phyloP scores from a whole-genome alignment of 2,329 filamentous ascomycete genomes.

The Bipolaris sorokiniana region DNA sequence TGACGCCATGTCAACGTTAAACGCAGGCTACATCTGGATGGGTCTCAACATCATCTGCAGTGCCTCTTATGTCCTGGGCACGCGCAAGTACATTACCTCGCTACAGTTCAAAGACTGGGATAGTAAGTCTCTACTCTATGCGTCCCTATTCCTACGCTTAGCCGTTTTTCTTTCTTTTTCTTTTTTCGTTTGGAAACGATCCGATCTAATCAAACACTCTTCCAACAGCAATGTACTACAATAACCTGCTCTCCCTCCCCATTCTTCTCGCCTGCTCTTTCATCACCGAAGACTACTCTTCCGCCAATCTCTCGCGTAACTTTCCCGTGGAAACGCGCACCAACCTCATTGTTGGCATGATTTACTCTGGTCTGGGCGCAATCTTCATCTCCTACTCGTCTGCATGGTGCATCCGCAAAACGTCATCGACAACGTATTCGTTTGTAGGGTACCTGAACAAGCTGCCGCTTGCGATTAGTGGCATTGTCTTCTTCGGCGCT shows the following conservation, averaged over 20 bases:
- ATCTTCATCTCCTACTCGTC: constrained; percentile 99
- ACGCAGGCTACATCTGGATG: constrained; percentile 1
- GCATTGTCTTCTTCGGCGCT: constrained; percentile 92
- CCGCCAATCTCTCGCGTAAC: constrained; percentile 79
- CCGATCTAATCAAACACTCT: no score
- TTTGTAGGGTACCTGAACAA: constrained; percentile 99
- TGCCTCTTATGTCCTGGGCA: constrained; percentile 84
- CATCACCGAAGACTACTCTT: constrained; percentile 89
- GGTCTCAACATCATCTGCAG: constrained; percentile 89
- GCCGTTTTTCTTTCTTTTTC: background rate
- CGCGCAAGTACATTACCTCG: constrained; percentile 98
- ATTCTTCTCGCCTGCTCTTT: constrained; percentile 83
- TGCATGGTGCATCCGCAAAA: constrained; percentile 97
- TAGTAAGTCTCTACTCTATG: constrained; percentile 65
- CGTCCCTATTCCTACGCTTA: background rate
- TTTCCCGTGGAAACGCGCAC: constrained; percentile 83
- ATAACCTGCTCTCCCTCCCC: constrained; percentile 95
- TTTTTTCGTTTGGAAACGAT: background rate
- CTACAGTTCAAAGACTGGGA: constrained; percentile 99
- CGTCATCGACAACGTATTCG: constrained; percentile 95
- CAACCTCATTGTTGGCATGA: constrained; percentile 81
- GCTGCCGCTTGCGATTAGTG: constrained; percentile 90
- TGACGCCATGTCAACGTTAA: constrained; percentile 74
- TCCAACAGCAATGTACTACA: constrained; percentile 93
- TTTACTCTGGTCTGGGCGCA: constrained; percentile 88